Percentiles rank a stretch among this genome's conserved stretches.
These are phyloP conservation scores for Citrus cavaleriei DNA, from an alignment of 345 rosid species.

Conservation along the genomic window DNA sequence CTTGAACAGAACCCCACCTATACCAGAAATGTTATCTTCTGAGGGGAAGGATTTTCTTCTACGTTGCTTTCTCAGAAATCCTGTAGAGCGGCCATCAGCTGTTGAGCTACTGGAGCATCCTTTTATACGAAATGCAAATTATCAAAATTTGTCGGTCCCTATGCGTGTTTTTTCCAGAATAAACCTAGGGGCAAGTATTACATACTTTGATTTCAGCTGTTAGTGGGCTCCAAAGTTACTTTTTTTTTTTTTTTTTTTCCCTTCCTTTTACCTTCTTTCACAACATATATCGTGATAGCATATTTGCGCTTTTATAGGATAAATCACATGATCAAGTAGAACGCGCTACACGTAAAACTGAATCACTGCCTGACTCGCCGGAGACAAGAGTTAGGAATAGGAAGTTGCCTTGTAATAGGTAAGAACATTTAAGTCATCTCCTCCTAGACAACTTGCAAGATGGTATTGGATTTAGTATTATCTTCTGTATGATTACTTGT, in stretches of 20 bases:
- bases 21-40: slow-evolving; percentile 54
- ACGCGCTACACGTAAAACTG: slow-evolving; percentile 8
- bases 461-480: neutral
- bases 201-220: slow-evolving; percentile 5
- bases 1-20: slow-evolving; percentile 39
- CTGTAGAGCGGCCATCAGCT: slow-evolving; percentile 59
- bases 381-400: slow-evolving; percentile 7
- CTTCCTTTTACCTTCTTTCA: neutral
- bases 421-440: neutral
- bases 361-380: slow-evolving; percentile 10
- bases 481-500: neutral
- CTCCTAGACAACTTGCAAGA: neutral
- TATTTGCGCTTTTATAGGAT: slow-evolving; percentile 23
- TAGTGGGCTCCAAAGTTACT: neutral
- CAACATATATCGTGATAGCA: neutral
- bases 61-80: slow-evolving; percentile 55
- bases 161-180: slow-evolving; percentile 17
- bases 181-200: slow-evolving; percentile 24
- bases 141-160: slow-evolving; percentile 24
- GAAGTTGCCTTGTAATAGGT: slow-evolving; percentile 20
- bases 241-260: no score
- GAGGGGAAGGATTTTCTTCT: slow-evolving; percentile 64
- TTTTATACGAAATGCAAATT: slow-evolving; percentile 37
- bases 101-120: slow-evolving; percentile 50
- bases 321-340: slow-evolving; percentile 21